Evolutionary conservation across 164 flowering plant species (phyloP), one percentile per base, ranked within the genome.

Genomic region (Magnolia kwangsiensis): DNA sequence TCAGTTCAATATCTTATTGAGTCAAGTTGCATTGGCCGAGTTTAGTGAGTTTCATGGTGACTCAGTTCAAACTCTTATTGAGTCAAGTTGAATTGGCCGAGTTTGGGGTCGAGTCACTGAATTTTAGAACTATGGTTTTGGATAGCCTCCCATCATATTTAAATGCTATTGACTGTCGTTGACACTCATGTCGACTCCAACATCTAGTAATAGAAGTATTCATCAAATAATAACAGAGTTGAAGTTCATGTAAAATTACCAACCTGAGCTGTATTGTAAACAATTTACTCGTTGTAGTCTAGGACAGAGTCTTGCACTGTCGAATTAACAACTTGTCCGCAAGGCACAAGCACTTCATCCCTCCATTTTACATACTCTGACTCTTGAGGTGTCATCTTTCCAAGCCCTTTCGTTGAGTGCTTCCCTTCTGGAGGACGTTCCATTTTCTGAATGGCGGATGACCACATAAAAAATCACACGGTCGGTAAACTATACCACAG

Each of bases 341-440:
- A 93, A 50, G 98, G 98, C 51, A 96, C 97, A 21, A 86, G 83
- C 51, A 94, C 90, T 59, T 87, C 91, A 72, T 94, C 89, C 81
- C 78, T 87, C 99, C 99, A 96, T 80, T 86, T 89, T 27, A 85
- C 87, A 79, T 79, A 83, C 18, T 89, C 97, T 23, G 93, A 88
- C 73, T 82, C 87, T 63, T 80, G 79, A 73, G 99, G 99, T 75
- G 85, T 81, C 71, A 81, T 91, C 86, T 89, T 91, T 72, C 98
- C 98, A 61, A 94, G 88, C 59, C 99, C 98, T 86, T 96, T 94
- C 67, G 97, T 94, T 14, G 99, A 94, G 82, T 96, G 96, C 85
- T 93, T 94, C 73, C 99, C 97, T 76, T 77, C 69, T 14, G 99
- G 99, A 78, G 96, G 99, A 55, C 86, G 90, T 7, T 92, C 98